phyloP scores from a whole-genome alignment of 768 basidiomycete genomes.

The Russula ochroleuca region DNA sequence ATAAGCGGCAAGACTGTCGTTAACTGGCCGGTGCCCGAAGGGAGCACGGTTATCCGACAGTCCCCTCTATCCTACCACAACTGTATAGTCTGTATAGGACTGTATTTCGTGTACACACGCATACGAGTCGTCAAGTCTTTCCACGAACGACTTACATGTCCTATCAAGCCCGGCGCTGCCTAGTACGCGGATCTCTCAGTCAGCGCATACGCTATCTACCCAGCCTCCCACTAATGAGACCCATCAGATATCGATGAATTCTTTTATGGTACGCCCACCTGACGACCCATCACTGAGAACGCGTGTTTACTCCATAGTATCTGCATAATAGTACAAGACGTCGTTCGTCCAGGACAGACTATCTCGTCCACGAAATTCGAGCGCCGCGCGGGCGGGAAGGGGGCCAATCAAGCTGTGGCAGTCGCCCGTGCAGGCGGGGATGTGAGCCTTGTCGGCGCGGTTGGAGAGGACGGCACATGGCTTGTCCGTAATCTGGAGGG shows the following conservation, averaged over 20 bases:
- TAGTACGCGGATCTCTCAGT: slow-evolving; percentile 20
- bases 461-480: slow-evolving; percentile 53
- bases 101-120: not conserved
- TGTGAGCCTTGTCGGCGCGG: slow-evolving; percentile 48
- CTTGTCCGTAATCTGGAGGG: slow-evolving; percentile 39
- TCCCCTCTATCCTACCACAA: too few species aligned
- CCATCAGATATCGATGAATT: slow-evolving; percentile 52
- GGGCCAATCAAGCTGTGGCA: slow-evolving; percentile 61
- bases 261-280: slow-evolving; percentile 43
- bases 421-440: slow-evolving; percentile 48
- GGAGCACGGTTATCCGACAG: too few species aligned
- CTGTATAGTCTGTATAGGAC: too few species aligned
- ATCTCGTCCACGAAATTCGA: slow-evolving; percentile 49
- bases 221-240: not conserved
- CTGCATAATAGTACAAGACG: slow-evolving; percentile 41
- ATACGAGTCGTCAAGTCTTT: slow-evolving; percentile 19
- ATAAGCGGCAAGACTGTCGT: too few species aligned
- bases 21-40: too few species aligned
- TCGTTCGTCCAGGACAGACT: slow-evolving; percentile 56
- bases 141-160: not conserved
- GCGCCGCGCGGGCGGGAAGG: slow-evolving; percentile 55
- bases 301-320: not conserved
- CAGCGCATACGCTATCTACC: slow-evolving; percentile 1
- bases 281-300: not conserved
- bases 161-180: slow-evolving; percentile 3